A percentile compares a stretch with the other conserved stretches of the same genome.
phyloP scores from a whole-genome alignment of 2,329 filamentous ascomycete genomes.

The Aspergillus fructus region DNA sequence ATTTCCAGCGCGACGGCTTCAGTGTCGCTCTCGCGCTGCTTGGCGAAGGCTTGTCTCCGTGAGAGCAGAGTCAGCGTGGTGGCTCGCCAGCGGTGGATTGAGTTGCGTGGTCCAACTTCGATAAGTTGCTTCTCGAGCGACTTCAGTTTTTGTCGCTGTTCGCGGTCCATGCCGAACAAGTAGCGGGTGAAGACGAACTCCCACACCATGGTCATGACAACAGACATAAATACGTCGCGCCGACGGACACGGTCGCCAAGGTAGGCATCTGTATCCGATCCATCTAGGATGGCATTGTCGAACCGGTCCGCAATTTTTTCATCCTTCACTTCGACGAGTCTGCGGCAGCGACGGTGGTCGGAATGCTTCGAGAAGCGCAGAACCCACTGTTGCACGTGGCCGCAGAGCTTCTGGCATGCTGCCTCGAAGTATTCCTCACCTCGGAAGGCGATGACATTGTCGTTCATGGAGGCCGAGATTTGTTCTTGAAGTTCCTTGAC shows the following conservation, averaged over 20 bases:
- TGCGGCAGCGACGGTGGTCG: conserved; percentile 81
- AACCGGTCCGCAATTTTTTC: conserved; percentile 92
- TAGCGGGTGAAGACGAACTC: conserved; percentile 98
- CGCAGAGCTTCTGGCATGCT: conserved; percentile 90
- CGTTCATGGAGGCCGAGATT: conserved; percentile 58
- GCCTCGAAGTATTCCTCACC: conserved; percentile 96
- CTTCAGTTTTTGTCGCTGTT: conserved; percentile 97
- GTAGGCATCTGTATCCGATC: conserved; percentile 85
- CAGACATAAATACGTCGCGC: conserved; percentile 95
- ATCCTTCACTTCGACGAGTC: conserved; percentile 80
- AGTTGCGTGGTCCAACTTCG: conserved; percentile 81
- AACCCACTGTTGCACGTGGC: conserved; percentile 97
- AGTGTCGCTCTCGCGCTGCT: conserved; percentile 83
- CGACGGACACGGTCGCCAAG: conserved; percentile 83
- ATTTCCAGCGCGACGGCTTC: conserved; percentile 94
- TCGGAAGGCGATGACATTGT: conserved; percentile 74
- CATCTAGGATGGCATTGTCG: conserved; percentile 91
- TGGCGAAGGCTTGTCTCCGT: conserved; percentile 73
- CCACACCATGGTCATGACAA: conserved; percentile 99
- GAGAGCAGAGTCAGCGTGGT: conserved; percentile 89
- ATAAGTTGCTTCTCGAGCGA: conserved; percentile 85
- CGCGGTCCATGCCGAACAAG: conserved; percentile 96
- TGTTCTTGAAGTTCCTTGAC: conserved; percentile 61
- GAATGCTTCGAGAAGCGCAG: conserved; percentile 97
- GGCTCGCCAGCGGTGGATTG: conserved; percentile 96